These are phyloP conservation scores for Tetradesmus lagerheimii DNA, from an alignment of 139 green algal species.

Conservation along the genomic window DNA sequence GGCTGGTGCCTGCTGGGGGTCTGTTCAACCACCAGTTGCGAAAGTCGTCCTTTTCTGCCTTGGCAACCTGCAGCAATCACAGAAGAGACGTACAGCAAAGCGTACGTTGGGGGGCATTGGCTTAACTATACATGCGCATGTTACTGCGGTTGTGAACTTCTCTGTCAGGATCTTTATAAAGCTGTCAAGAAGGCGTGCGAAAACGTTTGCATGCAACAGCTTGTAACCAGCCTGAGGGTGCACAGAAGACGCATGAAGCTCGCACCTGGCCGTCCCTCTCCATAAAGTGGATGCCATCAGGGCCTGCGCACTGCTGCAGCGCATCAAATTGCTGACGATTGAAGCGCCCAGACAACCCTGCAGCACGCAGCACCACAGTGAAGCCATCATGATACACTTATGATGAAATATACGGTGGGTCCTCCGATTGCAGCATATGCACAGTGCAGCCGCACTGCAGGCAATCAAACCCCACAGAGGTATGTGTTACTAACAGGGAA, in stretches of 20 bases:
- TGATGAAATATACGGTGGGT: no score
- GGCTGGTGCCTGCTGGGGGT: not conserved
- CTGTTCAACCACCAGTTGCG: not conserved
- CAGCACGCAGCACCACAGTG: not conserved
- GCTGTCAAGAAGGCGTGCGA: no score
- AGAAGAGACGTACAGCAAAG: no score
- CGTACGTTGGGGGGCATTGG: no score
- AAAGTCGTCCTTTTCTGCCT: slow-evolving; percentile 33
- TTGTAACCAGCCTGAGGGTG: not conserved
- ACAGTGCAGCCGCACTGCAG: no score
- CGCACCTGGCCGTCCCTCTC: slow-evolving; percentile 30
- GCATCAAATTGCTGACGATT: not conserved
- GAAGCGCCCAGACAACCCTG: slow-evolving; percentile 41
- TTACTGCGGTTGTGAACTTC: no score
- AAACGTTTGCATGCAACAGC: not conserved
- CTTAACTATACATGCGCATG: no score
- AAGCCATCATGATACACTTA: no score
- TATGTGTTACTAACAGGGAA: no score
- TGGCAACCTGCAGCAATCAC: slow-evolving; percentile 49
- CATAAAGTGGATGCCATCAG: slow-evolving; percentile 25
- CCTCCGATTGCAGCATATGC: no score
- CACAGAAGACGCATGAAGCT: not conserved
- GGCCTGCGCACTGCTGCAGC: slow-evolving; percentile 20
- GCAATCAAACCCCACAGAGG: no score
- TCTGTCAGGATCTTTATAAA: no score